Conservation (phyloP, 2,329 filamentous ascomycete genomes). For the Xylaria sp. region DNA sequence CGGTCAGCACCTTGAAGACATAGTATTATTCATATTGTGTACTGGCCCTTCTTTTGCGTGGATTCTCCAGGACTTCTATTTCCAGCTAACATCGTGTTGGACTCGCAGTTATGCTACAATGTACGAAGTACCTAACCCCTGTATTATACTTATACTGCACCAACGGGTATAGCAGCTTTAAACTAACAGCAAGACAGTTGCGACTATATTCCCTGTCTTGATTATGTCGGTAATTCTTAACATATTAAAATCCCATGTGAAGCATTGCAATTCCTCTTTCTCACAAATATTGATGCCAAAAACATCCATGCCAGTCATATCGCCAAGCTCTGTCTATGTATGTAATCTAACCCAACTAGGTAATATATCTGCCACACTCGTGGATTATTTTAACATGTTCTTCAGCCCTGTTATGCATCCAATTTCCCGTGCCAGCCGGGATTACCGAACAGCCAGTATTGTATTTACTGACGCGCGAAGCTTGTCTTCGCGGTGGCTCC, state of each 20-base stretch:
- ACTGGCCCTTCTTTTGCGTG: background rate
- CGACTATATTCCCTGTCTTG: too few relatives aligned
- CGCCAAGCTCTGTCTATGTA: background rate
- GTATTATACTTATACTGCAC: too few relatives aligned
- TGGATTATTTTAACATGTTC: background rate
- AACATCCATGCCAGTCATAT: background rate
- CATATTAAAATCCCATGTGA: too few relatives aligned
- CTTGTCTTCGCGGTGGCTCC: background rate
- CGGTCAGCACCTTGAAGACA: background rate
- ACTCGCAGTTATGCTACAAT: background rate
- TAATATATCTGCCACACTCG: background rate
- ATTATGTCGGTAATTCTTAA: too few relatives aligned
- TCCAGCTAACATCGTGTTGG: background rate
- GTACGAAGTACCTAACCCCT: too few relatives aligned
- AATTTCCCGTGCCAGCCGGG: background rate
- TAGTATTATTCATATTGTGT: background rate
- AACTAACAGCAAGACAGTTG: too few relatives aligned
- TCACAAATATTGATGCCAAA: background rate
- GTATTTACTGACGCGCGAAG: background rate
- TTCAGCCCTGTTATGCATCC: background rate
- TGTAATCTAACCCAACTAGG: background rate
- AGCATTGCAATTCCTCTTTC: too few relatives aligned
- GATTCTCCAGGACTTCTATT: background rate
- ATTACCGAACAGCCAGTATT: background rate
- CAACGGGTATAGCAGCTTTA: too few relatives aligned